Evolutionary conservation across 345 rosid species (phyloP), one percentile per base, ranked within the genome.

Genomic region (Euphorbia peplus): DNA sequence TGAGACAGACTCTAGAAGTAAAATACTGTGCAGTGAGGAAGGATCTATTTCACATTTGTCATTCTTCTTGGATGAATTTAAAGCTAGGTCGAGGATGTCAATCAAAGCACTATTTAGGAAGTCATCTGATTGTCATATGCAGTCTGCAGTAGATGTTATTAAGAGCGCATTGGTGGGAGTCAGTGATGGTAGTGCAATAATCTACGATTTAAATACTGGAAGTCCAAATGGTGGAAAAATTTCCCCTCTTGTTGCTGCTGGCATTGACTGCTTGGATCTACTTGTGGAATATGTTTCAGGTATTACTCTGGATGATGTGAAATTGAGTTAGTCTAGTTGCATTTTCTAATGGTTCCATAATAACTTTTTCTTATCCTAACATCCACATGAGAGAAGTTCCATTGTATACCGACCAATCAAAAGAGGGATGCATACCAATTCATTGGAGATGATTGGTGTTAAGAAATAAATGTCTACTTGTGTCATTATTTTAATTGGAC

Each of bases 261-360:
- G 90, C 74, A 70, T 95, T 63, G 98, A 91, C 72, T 95, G 87
- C 85, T 85, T 95, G 75, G 96, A 90, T 79, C 82, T 95, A n/a
- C 72, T 91, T 81, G 85, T 91, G 67, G 96, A 91, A 78, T 80
- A 84, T 80, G 90, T 76, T 71, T 79, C 96, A 84, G 95, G 97
- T 95, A 79, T 72, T 64, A 57, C 67, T 54, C 16, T 42, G 48
- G 29, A 59, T 51, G 60, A 25, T 28, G 24, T 14, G 53, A 25
- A 16, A 10, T 22, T 10, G 28, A 24, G 64, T 57, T 54, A 7
- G 37, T 60, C 21, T 44, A n/a, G 19, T 60, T 62, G 19, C 53
- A 65, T 32, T 54, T 19, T 58, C 59, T 51, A 8, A 46, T 53
- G 28, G 61, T 64, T 5, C 46, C 11, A 28, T 52, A 50, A 16